phyloP scores from a whole-genome alignment of 306 rosid species.

The Ceratonia siliqua region DNA sequence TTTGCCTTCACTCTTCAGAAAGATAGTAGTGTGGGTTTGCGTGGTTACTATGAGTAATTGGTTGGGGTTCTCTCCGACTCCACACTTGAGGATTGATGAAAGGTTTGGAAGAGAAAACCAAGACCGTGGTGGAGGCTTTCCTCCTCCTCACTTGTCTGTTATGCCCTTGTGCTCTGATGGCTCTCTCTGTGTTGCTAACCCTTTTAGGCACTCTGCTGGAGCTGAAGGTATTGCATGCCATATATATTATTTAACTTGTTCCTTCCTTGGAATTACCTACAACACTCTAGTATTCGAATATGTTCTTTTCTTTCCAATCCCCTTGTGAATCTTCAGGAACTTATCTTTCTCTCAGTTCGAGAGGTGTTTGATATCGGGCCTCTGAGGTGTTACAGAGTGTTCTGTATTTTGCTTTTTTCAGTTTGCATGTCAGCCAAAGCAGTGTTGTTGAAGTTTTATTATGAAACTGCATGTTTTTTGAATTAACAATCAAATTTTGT shows the following conservation, averaged over 20 bases:
- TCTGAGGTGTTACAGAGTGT: background rate
- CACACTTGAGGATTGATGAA: conserved; percentile 85
- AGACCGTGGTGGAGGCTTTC: conserved; percentile 31
- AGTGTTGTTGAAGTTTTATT: conserved; percentile 16
- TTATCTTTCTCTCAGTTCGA: no score
- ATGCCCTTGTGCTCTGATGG: conserved; percentile 97
- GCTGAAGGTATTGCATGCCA: conserved; percentile 62
- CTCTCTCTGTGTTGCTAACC: conserved; percentile 74
- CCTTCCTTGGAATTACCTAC: no score
- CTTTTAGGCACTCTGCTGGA: conserved; percentile 48
- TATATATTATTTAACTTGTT: background rate
- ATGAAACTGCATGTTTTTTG: conserved; percentile 23
- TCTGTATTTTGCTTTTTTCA: background rate
- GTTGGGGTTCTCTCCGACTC: conserved; percentile 92
- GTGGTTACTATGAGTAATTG: conserved; percentile 70
- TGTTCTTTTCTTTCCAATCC: no score
- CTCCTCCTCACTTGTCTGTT: conserved; percentile 46
- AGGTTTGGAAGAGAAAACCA: conserved; percentile 58
- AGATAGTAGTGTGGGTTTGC: background rate
- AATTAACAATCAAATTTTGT: background rate
- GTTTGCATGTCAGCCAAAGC: conserved; percentile 42
- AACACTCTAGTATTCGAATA: no score
- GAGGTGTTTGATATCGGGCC: no score
- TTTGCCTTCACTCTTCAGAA: no score
- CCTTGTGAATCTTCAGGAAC: no score